Base-by-base conservation (phyloP, 2,329 filamentous ascomycete species). In the Geosmithia putterillii region DNA sequence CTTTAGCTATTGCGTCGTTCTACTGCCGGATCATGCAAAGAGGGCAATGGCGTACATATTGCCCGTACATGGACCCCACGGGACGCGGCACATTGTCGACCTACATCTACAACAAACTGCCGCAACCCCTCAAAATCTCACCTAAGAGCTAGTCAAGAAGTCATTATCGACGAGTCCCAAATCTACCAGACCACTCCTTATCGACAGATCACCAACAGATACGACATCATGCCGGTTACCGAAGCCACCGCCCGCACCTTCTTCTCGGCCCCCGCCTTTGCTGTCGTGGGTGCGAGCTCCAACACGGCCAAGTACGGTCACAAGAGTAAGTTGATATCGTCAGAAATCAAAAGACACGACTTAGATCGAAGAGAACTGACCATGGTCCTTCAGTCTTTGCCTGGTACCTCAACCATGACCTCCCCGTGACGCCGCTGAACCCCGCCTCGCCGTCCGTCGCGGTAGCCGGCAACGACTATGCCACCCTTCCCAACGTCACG, bases 251-350 rank as follows among this genome's bases (percentile, higher is more conserved):
- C 87, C 39, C 79, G 78, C 49, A 71, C 73, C 12, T 95, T 95
- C 72, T 94, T 95, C 67, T 72, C 77, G 3, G 83, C 82, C 7
- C 76, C 82, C 21, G 71, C 74, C 51, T 95, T 90, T 60, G 89
- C 90, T 46, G 90, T 95, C 22, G 87, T 89, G 18, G 90, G 90
- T 54, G 90, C 90, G 34, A 90, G 83, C 58, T 85, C 84, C 42
- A 87, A 94, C 63, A 71, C 83, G 36, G 68, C 71, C 57, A 95
- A 95, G 62, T 95, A 84, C 57, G 90, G 92, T 20, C 83, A 95
- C 63, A 89, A 87, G 69, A 80, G 88, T 56, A 32, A 18, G 20
- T 39, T 15, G 37, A 6, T 34, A 14, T 18, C 35, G 35, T 17
- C 6, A 18, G 19, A 18, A 12, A 18, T 7, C 15, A 22, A n/a